A percentile compares a stretch with the other conserved stretches of the same genome.
phyloP scores from a whole-genome alignment of 2,329 filamentous ascomycete species.

The Aspergillus neotritici region DNA sequence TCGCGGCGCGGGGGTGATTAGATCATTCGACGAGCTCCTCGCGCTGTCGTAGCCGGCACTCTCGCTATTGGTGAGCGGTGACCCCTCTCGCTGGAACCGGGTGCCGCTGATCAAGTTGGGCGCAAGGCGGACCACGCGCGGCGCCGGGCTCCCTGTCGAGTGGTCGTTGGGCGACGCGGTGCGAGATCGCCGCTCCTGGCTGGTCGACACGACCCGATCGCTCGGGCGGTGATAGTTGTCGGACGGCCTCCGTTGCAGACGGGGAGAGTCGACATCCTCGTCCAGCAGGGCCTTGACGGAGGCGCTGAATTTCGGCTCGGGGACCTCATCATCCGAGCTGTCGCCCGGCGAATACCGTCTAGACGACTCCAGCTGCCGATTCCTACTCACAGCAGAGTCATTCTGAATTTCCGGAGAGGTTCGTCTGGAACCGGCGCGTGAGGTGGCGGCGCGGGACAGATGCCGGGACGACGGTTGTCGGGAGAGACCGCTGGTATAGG shows the following conservation, averaged over 20 bases:
- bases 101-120: conserved; percentile 24
- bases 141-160: conserved; percentile 38
- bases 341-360: conserved; percentile 56
- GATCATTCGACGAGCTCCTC: conserved; percentile 28
- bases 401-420: conserved; percentile 26
- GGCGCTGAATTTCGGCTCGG: conserved; percentile 85
- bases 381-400: conserved; percentile 9
- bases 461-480: conserved; percentile 33
- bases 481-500: conserved; percentile 31
- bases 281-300: conserved; percentile 78
- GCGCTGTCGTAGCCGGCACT: conserved; percentile 21
- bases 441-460: conserved; percentile 34
- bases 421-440: conserved; percentile 30
- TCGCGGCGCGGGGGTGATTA: conserved; percentile 45
- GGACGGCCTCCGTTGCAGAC: conserved; percentile 28
- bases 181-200: conserved; percentile 31
- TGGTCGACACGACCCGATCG: conserved; percentile 22
- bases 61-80: conserved; percentile 34
- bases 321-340: conserved; percentile 91
- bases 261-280: conserved; percentile 48
- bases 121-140: conserved; percentile 38
- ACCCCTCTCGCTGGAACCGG: conserved; percentile 33
- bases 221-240: conserved; percentile 19
- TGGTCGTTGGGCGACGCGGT: conserved; percentile 34
- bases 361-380: conserved; percentile 17